Percentiles rank a stretch among this genome's conserved stretches.
phyloP scores from a whole-genome alignment of 2,329 filamentous ascomycete species.

The Onygena corvina region DNA sequence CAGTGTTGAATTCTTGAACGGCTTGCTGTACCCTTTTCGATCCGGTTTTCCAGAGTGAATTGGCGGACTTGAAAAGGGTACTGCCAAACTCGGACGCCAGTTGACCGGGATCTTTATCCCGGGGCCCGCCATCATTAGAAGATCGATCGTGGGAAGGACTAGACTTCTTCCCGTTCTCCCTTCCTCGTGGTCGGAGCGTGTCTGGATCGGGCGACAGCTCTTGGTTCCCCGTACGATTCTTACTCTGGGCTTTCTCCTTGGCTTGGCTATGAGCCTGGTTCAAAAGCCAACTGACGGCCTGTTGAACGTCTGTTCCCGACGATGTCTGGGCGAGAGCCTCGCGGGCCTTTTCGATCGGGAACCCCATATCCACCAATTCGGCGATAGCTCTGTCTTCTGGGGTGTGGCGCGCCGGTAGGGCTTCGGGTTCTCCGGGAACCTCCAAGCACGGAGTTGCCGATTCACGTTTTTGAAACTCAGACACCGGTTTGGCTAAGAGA shows the following conservation, averaged over 20 bases:
- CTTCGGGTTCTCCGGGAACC: conserved; percentile 10
- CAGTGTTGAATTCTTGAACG: conserved; percentile 71
- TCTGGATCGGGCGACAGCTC: conserved; percentile 9
- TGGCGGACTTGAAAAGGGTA: conserved; percentile 83
- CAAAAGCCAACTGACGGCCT: conserved; percentile 56
- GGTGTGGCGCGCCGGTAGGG: conserved; percentile 20
- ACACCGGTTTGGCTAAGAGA: conserved; percentile 47
- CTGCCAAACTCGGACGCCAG: conserved; percentile 70
- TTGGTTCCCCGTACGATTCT: conserved; percentile 31
- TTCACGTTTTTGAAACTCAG: conserved; percentile 32
- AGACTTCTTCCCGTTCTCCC: background rate
- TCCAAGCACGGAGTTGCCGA: conserved; percentile 17
- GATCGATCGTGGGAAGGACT: conserved; percentile 20
- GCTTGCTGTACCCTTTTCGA: conserved; percentile 89
- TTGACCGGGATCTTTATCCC: conserved; percentile 64
- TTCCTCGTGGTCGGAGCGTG: conserved; percentile 1
- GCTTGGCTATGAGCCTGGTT: conserved; percentile 82
- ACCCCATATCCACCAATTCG: conserved; percentile 90
- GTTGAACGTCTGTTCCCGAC: conserved; percentile 12
- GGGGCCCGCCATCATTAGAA: conserved; percentile 18
- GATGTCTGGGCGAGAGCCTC: conserved; percentile 10
- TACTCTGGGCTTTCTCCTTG: conserved; percentile 48
- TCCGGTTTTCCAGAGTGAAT: conserved; percentile 86
- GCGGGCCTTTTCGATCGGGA: conserved; percentile 66
- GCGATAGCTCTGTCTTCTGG: conserved; percentile 69